A percentile compares a stretch with the other conserved stretches of the same genome.
Evolutionary conservation across 768 basidiomycete genomes (phyloP).

Genomic region (Naganishia vaughanmartiniae): DNA sequence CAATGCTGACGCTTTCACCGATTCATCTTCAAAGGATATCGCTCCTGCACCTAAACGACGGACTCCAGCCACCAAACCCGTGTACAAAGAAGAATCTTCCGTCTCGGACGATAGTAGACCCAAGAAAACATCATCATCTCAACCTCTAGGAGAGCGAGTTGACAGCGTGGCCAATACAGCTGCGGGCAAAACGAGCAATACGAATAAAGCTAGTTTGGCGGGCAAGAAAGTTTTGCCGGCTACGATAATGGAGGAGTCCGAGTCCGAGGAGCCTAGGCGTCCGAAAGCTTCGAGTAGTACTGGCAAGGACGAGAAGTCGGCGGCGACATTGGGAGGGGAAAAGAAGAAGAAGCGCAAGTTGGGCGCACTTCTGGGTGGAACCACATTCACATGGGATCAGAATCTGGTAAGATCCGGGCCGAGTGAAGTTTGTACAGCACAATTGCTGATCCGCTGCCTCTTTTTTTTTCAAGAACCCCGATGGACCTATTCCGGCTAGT

Average conservation of each 20-base stretch:
- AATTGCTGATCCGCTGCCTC: no score
- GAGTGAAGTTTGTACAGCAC: no score
- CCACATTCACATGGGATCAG: slow-evolving; percentile 20
- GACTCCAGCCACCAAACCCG: neutral
- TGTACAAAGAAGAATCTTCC: slow-evolving; percentile 13
- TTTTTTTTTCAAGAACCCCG: slow-evolving; percentile 3
- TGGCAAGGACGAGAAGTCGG: neutral
- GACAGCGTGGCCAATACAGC: neutral
- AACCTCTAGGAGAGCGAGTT: neutral
- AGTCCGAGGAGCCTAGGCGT: slow-evolving; percentile 1
- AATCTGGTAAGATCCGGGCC: neutral
- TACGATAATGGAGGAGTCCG: slow-evolving; percentile 16
- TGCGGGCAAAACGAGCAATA: slow-evolving; percentile 6
- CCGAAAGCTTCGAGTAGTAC: neutral
- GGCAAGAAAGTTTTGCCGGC: slow-evolving; percentile 9
- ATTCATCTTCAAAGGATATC: neutral
- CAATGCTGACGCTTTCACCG: neutral
- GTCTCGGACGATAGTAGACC: slow-evolving; percentile 8
- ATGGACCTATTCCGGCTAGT: slow-evolving; percentile 12
- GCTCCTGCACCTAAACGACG: slow-evolving; percentile 16
- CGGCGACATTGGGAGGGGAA: slow-evolving; percentile 10
- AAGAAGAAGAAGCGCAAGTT: slow-evolving; percentile 24
- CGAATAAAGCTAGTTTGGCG: neutral
- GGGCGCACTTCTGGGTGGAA: slow-evolving; percentile 14
- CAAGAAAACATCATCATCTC: neutral